Evolutionary conservation across 2,329 filamentous ascomycete species (phyloP), one percentile per base, ranked within the genome.

Genomic region (Fusarium nanum): DNA sequence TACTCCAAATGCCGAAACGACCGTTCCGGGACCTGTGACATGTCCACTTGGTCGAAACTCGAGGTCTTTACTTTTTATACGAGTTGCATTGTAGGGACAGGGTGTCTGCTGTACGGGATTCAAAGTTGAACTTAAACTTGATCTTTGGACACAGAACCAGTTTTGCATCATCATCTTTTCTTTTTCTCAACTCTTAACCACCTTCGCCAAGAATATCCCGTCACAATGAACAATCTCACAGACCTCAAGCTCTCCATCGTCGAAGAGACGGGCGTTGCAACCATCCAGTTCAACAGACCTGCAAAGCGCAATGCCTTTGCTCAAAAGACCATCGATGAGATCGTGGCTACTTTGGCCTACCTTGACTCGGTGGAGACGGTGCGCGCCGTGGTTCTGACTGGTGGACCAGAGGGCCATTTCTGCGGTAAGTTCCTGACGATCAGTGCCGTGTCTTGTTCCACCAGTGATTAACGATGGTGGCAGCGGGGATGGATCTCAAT

Each of bases 241-340:
- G 67, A 71, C 20, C 32, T 70, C 28, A 70, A 54, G 20, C 53
- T 70, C 23, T 47, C 27, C 2, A 25, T 49, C 23, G 28, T 42
- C 23, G 41, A 30, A 7, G 34, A 34, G 6, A 71, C 42, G 6
- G 68, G 52, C 6, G 55, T 70, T 18, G 67, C 63, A 18, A n/a
- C 63, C 3, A 42, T 70, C 2, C 67, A 71, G 8, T 70, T 70
- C 58, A 71, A 68, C 42, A 50, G 67, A 47, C 63, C 67, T 18
- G 63, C 67, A 7, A 70, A 70, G 45, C 67, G 67, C 9, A 70
- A 70, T 48, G 67, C 67, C 1, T 70, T 70, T 47, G 41, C 67
- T 20, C 67, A 57, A n/a, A 68, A 46, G 42, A 70, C 67, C 3
- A 70, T 70, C 11, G 41, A 53, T 12, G 67, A 70, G 16, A 37